These are phyloP conservation scores for Lodderomyces beijingensis DNA, from an alignment of 1,139 yeast species.

Conservation along the genomic window DNA sequence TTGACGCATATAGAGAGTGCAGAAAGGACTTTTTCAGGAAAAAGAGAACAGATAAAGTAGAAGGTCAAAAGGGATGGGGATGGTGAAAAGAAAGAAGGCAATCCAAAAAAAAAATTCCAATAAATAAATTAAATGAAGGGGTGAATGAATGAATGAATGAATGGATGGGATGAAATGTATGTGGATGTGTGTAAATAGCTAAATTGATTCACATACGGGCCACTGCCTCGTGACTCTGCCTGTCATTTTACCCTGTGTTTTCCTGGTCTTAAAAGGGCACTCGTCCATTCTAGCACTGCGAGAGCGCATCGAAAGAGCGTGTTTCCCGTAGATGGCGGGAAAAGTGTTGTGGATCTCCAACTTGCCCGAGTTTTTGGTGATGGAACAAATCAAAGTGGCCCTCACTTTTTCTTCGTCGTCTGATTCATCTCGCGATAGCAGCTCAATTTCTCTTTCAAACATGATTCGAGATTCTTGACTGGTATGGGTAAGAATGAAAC, in stretches of 20 bases:
- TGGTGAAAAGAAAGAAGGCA: slow-evolving; percentile 14
- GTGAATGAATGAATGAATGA: too few relatives aligned
- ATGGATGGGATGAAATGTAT: too few relatives aligned
- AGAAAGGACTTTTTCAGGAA: slow-evolving; percentile 69
- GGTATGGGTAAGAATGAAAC: too few relatives aligned
- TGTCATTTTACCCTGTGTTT: background rate
- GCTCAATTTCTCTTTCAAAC: slow-evolving; percentile 13
- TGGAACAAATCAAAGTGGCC: slow-evolving; percentile 27
- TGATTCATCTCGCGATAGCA: slow-evolving; percentile 5
- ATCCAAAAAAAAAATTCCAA: background rate
- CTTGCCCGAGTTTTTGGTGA: slow-evolving; percentile 29
- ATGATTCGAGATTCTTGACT: too few relatives aligned
- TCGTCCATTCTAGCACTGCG: background rate
- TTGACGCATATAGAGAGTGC: slow-evolving; percentile 90
- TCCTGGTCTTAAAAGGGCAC: too few relatives aligned
- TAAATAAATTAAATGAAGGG: too few relatives aligned
- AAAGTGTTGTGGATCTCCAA: slow-evolving; percentile 21
- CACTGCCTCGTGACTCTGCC: background rate
- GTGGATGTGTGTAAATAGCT: background rate
- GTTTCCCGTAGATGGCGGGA: slow-evolving; percentile 5
- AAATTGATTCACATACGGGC: slow-evolving; percentile 1
- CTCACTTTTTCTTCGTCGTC: too few relatives aligned
- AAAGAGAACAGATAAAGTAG: slow-evolving; percentile 31
- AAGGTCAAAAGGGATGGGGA: slow-evolving; percentile 47
- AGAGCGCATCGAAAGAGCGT: background rate